phyloP scores from a whole-genome alignment of 2,329 filamentous ascomycete species.

The Botrytis paeoniae region DNA sequence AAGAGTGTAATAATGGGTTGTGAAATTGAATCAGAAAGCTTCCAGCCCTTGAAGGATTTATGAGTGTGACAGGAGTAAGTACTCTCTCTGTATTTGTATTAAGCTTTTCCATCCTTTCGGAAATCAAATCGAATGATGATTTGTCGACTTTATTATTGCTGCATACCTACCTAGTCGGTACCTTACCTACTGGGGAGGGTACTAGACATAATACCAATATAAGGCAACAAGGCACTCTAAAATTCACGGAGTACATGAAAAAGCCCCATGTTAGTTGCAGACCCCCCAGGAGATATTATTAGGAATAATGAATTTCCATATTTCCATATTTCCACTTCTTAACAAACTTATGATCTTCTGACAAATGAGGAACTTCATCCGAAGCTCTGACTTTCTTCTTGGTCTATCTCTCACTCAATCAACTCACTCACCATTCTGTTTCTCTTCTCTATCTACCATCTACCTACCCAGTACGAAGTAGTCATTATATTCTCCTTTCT shows the following conservation, averaged over 20 bases:
- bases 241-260: neutral
- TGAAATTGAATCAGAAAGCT: neutral
- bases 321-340: neutral
- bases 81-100: neutral
- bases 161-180: neutral
- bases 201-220: neutral
- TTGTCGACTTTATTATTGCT: neutral
- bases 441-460: neutral
- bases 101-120: neutral
- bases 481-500: neutral
- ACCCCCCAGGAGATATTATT: neutral
- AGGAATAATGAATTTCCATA: neutral
- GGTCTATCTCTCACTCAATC: neutral
- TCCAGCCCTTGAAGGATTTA: neutral
- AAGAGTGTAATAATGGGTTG: neutral
- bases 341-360: neutral
- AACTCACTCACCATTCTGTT: neutral
- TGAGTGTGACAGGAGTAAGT: neutral
- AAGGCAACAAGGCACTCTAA: neutral
- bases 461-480: neutral
- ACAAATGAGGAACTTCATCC: constrained; percentile 16
- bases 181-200: no score
- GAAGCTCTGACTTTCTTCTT: constrained; percentile 5
- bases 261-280: neutral
- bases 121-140: neutral